phyloP scores from a whole-genome alignment of 1,284 basidiomycete species.

The Psilocybe mexicana region DNA sequence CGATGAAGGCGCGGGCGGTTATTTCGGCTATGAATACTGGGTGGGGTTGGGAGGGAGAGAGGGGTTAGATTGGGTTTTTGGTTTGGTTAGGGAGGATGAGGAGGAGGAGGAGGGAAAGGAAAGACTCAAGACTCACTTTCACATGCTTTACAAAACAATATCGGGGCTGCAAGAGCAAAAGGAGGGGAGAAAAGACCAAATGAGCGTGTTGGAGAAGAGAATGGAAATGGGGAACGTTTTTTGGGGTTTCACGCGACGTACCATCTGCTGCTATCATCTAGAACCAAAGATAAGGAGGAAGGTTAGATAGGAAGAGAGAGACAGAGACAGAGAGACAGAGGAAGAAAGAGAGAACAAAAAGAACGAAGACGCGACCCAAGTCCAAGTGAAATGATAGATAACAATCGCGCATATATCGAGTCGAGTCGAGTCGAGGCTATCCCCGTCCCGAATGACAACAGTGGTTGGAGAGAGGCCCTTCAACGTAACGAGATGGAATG shows the following conservation, averaged over 20 bases:
- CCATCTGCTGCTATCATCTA: constrained; percentile 97
- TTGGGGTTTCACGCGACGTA: constrained; percentile 31
- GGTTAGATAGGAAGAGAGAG: not conserved
- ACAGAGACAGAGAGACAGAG: not conserved
- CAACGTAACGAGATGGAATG: too few species aligned
- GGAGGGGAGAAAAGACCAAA: not conserved
- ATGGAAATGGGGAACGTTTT: too few species aligned
- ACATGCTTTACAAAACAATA: constrained; percentile 94
- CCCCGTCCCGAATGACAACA: too few species aligned
- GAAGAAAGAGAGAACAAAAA: not conserved
- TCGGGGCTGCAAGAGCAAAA: constrained; percentile 62
- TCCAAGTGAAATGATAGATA: not conserved
- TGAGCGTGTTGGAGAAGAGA: not conserved
- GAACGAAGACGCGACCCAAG: not conserved
- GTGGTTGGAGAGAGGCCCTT: too few species aligned
- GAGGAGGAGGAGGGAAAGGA: not conserved
- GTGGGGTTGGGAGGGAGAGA: not conserved
- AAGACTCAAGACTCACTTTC: constrained; percentile 61
- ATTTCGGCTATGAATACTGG: constrained; percentile 97
- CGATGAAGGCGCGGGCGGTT: constrained; percentile 90
- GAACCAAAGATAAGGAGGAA: not conserved
- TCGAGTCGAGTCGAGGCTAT: not conserved
- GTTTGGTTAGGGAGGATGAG: not conserved
- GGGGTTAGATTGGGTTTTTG: not conserved
- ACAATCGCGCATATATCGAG: not conserved